These are phyloP conservation scores for Mycogone perniciosa DNA, from an alignment of 2,329 filamentous ascomycete species.

Conservation along the genomic window DNA sequence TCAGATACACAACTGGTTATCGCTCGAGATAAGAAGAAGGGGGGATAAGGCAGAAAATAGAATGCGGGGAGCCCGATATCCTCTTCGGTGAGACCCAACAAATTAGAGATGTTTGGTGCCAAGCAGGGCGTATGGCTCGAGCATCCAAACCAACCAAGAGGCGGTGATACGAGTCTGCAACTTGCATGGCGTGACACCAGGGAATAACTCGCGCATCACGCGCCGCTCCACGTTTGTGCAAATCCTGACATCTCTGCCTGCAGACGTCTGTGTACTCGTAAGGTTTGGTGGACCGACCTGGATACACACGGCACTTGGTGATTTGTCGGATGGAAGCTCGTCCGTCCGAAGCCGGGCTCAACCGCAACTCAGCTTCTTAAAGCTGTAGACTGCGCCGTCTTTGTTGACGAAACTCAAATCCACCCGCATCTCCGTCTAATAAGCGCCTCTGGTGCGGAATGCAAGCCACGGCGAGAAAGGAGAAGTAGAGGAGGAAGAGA, in stretches of 20 bases:
- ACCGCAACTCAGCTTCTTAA: neutral
- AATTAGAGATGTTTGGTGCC: neutral
- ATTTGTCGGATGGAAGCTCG: neutral
- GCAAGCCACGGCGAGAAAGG: neutral
- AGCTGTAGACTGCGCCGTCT: neutral
- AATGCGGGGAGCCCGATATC: too few relatives aligned
- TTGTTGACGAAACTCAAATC: too few relatives aligned
- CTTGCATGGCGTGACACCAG: constrained; percentile 5
- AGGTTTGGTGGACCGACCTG: constrained; percentile 1
- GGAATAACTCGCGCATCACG: constrained; percentile 4
- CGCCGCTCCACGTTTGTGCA: constrained; percentile 5
- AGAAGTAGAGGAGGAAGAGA: neutral
- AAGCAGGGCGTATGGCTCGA: neutral
- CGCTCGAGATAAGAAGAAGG: neutral
- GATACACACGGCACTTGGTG: constrained; percentile 5
- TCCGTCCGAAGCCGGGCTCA: neutral
- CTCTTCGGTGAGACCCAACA: too few relatives aligned
- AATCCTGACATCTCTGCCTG: neutral
- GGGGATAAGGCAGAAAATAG: neutral
- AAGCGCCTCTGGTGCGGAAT: too few relatives aligned
- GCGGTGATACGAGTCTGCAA: constrained; percentile 2
- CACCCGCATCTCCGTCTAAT: too few relatives aligned
- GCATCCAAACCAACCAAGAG: neutral
- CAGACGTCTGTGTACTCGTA: neutral
- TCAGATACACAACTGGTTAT: neutral